phyloP scores from a whole-genome alignment of 345 rosid species.

The Gossypioides kirkii region DNA sequence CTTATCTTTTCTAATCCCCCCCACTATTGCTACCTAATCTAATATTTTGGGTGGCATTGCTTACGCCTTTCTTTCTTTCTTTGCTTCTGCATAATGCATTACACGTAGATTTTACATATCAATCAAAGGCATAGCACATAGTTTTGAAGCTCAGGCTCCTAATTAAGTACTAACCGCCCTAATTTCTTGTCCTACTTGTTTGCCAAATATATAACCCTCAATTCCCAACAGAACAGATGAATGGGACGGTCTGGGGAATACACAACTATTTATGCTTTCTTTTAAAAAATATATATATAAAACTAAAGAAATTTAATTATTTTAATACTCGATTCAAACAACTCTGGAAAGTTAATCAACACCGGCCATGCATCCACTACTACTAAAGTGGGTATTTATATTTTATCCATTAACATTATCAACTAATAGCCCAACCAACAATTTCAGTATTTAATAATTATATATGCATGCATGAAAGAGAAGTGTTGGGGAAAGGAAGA shows the following conservation, averaged over 20 bases:
- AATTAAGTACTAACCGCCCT: constrained; percentile 1
- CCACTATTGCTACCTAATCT: not conserved
- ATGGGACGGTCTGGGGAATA: not conserved
- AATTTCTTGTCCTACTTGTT: not conserved
- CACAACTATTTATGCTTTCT: not conserved
- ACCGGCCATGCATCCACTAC: not conserved
- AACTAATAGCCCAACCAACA: not conserved
- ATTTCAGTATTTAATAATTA: not conserved
- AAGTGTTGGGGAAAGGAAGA: not conserved
- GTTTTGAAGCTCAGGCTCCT: not conserved
- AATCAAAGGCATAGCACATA: not conserved
- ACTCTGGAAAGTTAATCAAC: not conserved
- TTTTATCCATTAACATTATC: not conserved
- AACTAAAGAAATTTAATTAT: too few species aligned
- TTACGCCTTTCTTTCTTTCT: not conserved
- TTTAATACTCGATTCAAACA: too few species aligned
- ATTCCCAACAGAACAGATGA: not conserved
- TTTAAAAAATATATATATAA: not conserved
- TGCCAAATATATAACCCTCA: not conserved
- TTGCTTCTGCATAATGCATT: not conserved
- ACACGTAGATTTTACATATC: constrained; percentile 16
- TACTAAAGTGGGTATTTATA: not conserved
- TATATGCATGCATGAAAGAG: not conserved
- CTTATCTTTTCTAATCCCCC: not conserved
- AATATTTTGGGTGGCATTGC: not conserved